Conservation (phyloP, 1,284 basidiomycete genomes). For the Ustilago esculenta region DNA sequence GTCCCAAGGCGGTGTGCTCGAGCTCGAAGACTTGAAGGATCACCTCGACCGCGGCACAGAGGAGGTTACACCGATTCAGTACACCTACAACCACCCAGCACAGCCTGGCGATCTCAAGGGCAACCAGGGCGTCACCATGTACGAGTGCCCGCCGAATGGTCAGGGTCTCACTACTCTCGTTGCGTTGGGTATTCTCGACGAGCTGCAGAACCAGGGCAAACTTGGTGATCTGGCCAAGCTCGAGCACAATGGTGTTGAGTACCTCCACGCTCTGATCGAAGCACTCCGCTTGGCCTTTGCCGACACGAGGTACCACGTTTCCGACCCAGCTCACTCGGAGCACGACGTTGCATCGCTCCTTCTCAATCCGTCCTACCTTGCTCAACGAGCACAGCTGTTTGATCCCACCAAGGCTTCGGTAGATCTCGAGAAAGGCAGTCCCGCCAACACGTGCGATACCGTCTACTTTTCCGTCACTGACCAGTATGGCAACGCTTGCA, state of each 20-base stretch:
- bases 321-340: conserved; percentile 80
- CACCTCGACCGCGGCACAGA: conserved; percentile 73
- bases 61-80: conserved; percentile 87
- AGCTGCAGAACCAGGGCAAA: conserved; percentile 78
- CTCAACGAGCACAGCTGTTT: conserved; percentile 81
- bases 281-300: conserved; percentile 77
- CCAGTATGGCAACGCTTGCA: conserved; percentile 89
- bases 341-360: conserved; percentile 72
- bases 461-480: conserved; percentile 82
- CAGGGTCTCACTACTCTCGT: conserved; percentile 94
- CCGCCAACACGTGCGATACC: conserved; percentile 84
- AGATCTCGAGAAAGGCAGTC: conserved; percentile 78
- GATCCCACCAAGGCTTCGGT: conserved; percentile 76
- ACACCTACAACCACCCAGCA: conserved; percentile 75
- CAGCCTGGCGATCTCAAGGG: conserved; percentile 23
- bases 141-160: conserved; percentile 89
- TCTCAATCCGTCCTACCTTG: conserved; percentile 77
- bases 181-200: conserved; percentile 90
- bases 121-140: conserved; percentile 71
- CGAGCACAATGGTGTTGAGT: conserved; percentile 86
- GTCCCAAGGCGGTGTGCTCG: conserved; percentile 87
- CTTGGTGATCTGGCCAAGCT: conserved; percentile 78
- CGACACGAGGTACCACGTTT: conserved; percentile 87
- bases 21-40: conserved; percentile 82
- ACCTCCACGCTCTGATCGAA: conserved; percentile 88